Evolutionary conservation across 306 rosid genomes (phyloP).

Genomic region (Oxytropis ochrocephala): DNA sequence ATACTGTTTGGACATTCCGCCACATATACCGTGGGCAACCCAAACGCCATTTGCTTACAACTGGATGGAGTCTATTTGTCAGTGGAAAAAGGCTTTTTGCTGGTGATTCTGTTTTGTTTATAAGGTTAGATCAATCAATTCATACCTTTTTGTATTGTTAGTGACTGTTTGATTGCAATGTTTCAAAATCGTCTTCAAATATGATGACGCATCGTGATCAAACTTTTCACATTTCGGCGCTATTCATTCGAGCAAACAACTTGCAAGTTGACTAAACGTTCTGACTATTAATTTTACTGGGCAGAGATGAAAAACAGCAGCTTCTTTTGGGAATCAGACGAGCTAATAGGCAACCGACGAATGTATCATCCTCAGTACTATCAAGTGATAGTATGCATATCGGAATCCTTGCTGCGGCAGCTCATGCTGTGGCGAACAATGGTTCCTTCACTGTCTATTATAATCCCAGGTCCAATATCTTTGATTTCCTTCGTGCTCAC

Average conservation of each 20-base stretch:
- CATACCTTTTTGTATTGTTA: background rate
- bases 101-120: slow-evolving; percentile 91
- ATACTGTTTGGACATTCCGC: slow-evolving; percentile 79
- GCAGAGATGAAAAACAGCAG: slow-evolving; percentile 93
- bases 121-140: slow-evolving; percentile 45
- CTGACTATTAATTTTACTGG: slow-evolving; percentile 4
- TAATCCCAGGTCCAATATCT: slow-evolving; percentile 70
- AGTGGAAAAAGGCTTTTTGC: slow-evolving; percentile 90
- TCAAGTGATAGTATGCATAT: slow-evolving; percentile 98
- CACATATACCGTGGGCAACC: slow-evolving; percentile 99
- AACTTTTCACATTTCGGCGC: background rate
- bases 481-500: background rate
- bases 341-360: slow-evolving; percentile 83
- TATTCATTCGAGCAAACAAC: background rate
- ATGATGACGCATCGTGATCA: background rate
- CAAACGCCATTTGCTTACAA: slow-evolving; percentile 92
- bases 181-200: background rate
- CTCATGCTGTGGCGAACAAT: slow-evolving; percentile 89
- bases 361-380: slow-evolving; percentile 77
- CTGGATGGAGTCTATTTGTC: slow-evolving; percentile 97
- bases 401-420: slow-evolving; percentile 97
- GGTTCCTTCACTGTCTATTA: slow-evolving; percentile 84
- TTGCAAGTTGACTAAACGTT: background rate
- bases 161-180: background rate
- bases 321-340: slow-evolving; percentile 95